Conservation (phyloP, 805 yeast species). For the Lipomyces sp. region DNA sequence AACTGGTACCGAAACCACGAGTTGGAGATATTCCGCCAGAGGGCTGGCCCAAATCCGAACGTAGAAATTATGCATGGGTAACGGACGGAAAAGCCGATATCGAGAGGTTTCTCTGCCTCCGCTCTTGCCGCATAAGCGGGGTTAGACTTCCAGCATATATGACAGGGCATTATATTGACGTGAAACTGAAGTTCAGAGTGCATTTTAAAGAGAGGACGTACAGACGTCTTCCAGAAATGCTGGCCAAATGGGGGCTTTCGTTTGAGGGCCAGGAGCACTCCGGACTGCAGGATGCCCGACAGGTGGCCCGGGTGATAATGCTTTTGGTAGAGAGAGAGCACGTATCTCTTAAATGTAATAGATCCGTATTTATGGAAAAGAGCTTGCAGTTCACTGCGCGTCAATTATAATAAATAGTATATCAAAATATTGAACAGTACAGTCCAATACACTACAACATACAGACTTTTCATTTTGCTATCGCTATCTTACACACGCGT, state of each 20-base stretch:
- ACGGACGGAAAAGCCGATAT: slow-evolving; percentile 27
- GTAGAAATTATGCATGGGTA: slow-evolving; percentile 19
- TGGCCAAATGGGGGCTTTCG: slow-evolving; percentile 7
- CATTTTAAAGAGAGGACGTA: slow-evolving; percentile 1
- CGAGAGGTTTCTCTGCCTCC: slow-evolving; percentile 22
- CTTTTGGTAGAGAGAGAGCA: not conserved
- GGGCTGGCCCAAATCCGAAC: slow-evolving; percentile 3
- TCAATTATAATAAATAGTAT: not conserved
- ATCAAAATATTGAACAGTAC: too few species aligned
- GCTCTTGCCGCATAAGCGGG: slow-evolving; percentile 20
- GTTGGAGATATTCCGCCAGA: slow-evolving; percentile 1
- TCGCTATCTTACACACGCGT: too few species aligned
- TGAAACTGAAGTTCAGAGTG: slow-evolving; percentile 11
- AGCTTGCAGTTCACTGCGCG: slow-evolving; percentile 11
- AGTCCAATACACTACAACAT: too few species aligned
- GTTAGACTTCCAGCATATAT: slow-evolving; percentile 18
- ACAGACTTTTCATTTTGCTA: too few species aligned
- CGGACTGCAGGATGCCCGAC: slow-evolving; percentile 18
- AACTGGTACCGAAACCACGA: slow-evolving; percentile 8
- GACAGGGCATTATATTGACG: slow-evolving; percentile 22
- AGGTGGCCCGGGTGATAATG: slow-evolving; percentile 8
- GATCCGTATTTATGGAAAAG: slow-evolving; percentile 11
- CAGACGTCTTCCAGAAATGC: slow-evolving; percentile 19
- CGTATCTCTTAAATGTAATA: slow-evolving; percentile 4
- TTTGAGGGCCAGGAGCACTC: slow-evolving; percentile 17